These are phyloP conservation scores for Saccharomycopsis phalli DNA, from an alignment of 1,139 yeast species.

Conservation along the genomic window DNA sequence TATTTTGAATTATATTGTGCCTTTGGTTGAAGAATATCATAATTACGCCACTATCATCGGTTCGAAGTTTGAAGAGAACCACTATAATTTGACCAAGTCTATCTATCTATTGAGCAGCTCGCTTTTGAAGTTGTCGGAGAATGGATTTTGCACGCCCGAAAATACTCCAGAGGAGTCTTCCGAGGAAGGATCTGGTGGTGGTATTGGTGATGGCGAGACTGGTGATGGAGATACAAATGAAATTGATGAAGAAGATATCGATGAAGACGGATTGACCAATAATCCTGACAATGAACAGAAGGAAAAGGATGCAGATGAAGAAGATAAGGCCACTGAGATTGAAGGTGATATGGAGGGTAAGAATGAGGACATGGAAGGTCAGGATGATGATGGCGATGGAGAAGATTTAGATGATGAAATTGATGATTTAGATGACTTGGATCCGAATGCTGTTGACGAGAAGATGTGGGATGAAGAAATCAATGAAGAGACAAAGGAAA, in stretches of 20 bases:
- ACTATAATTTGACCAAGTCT: slow-evolving; percentile 48
- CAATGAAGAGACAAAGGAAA: slow-evolving; percentile 62
- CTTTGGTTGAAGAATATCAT: slow-evolving; percentile 47
- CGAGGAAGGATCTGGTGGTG: slow-evolving; percentile 54
- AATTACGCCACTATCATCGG: slow-evolving; percentile 34
- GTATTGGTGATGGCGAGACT: slow-evolving; percentile 95
- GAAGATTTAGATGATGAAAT: slow-evolving; percentile 71
- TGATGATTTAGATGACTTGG: slow-evolving; percentile 82
- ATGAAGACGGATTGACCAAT: slow-evolving; percentile 81
- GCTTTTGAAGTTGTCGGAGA: slow-evolving; percentile 55
- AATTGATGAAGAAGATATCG: slow-evolving; percentile 85
- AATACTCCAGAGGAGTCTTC: slow-evolving; percentile 58
- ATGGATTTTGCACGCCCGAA: slow-evolving; percentile 92
- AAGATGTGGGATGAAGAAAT: slow-evolving; percentile 98
- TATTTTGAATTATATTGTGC: slow-evolving; percentile 37
- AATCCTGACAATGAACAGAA: slow-evolving; percentile 56
- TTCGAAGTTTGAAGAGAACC: slow-evolving; percentile 37
- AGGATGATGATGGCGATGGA: slow-evolving; percentile 48
- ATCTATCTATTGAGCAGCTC: slow-evolving; percentile 50
- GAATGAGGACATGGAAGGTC: slow-evolving; percentile 53
- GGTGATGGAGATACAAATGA: slow-evolving; percentile 62
- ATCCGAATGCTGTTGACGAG: slow-evolving; percentile 93
- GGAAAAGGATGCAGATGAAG: slow-evolving; percentile 44
- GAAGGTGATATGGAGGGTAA: slow-evolving; percentile 98
- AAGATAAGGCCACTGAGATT: slow-evolving; percentile 82